Evolutionary conservation across 306 rosid genomes (phyloP).

Genomic region (Lathyrus sativus): DNA sequence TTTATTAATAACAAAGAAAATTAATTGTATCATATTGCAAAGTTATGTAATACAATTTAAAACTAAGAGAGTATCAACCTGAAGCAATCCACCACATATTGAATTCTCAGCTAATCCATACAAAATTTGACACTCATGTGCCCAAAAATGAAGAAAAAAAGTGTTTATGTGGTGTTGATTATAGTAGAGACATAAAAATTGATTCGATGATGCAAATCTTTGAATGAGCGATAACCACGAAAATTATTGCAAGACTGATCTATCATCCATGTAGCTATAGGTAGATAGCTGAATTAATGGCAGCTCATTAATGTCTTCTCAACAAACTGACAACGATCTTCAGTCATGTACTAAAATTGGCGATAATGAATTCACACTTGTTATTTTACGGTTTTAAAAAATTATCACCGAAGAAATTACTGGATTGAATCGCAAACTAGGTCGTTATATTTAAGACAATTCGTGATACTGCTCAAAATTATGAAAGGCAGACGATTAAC

Average conservation of each 20-base stretch:
- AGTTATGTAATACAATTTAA: no score
- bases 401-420: no score
- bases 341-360: no score
- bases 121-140: not conserved
- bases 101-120: constrained; percentile 3
- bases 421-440: no score
- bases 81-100: constrained; percentile 7
- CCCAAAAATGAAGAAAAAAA: not conserved
- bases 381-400: no score
- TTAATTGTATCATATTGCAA: no score
- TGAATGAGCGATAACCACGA: constrained; percentile 3
- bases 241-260: not conserved
- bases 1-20: no score
- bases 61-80: no score
- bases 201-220: constrained; percentile 4
- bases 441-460: no score
- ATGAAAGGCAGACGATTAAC: no score
- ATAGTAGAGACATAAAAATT: not conserved
- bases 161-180: not conserved
- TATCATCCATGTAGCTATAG: not conserved
- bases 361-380: no score
- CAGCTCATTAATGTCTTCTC: constrained; percentile 9
- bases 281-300: not conserved
- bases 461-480: no score
- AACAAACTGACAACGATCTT: constrained; percentile 1